Evolutionary conservation across 1,139 yeast genomes (phyloP).

Genomic region (Blastobotrys indianensis): DNA sequence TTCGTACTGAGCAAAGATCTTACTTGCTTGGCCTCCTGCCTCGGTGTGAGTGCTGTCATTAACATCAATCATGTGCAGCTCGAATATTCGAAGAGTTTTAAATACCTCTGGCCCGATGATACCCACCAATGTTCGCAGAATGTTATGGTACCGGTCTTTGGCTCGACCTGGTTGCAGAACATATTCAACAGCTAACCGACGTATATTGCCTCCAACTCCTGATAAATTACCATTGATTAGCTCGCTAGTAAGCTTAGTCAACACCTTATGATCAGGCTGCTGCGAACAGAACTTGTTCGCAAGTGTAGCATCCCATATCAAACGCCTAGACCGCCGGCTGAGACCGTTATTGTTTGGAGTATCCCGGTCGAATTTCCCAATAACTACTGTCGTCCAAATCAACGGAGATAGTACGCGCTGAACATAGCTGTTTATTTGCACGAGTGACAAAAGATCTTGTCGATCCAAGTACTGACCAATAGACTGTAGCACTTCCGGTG

Average conservation of each 20-base stretch:
- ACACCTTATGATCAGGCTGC: neutral
- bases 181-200: neutral
- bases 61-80: neutral
- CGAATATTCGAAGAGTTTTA: neutral
- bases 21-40: neutral
- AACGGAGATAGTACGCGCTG: too few species aligned
- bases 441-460: too few species aligned
- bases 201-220: neutral
- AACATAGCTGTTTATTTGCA: too few species aligned
- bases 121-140: neutral
- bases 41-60: neutral
- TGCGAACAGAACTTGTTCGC: neutral
- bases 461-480: too few species aligned
- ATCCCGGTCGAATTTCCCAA: too few species aligned
- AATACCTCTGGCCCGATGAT: constrained; percentile 1
- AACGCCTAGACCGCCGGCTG: too few species aligned
- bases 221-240: neutral
- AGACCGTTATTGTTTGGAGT: too few species aligned
- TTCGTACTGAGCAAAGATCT: neutral
- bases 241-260: constrained; percentile 1
- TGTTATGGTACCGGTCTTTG: neutral
- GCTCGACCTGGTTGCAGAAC: neutral
- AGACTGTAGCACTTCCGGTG: too few species aligned
- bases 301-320: too few species aligned
- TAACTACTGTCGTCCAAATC: too few species aligned